Evolutionary conservation across 176 grass and related monocot species (phyloP).

Genomic region (Puccinellia tenuiflora): DNA sequence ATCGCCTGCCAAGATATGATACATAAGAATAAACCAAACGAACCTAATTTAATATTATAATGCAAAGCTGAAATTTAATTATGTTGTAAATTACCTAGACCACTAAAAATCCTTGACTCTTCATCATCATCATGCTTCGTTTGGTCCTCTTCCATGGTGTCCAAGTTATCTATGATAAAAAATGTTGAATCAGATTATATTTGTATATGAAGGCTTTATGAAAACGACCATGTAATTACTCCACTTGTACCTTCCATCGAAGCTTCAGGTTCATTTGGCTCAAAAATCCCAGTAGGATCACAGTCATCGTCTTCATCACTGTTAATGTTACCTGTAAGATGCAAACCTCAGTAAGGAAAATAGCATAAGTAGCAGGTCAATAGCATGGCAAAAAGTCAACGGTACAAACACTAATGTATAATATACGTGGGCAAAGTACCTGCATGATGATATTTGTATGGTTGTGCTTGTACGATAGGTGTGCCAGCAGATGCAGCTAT

Average conservation of each 20-base stretch:
- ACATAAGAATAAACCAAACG: neutral
- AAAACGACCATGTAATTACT: neutral
- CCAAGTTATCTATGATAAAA: neutral
- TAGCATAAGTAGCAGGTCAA: neutral
- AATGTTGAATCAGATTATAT: neutral
- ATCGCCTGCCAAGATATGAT: neutral
- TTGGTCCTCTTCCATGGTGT: neutral
- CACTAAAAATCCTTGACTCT: neutral
- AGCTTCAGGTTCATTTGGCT: neutral
- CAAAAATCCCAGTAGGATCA: neutral
- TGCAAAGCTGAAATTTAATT: neutral
- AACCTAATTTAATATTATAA: neutral
- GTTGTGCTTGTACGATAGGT: no score
- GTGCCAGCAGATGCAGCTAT: neutral
- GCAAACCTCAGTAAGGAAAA: neutral
- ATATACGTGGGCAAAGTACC: neutral
- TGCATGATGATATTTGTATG: neutral
- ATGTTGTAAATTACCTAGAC: no score
- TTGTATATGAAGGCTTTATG: neutral
- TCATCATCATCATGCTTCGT: neutral
- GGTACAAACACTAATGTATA: neutral
- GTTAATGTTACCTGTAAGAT: neutral
- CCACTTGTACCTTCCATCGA: neutral
- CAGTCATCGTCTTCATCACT: neutral
- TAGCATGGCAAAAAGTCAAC: neutral